phyloP scores from a whole-genome alignment of 2,329 filamentous ascomycete genomes.

The Calycina herbarum region DNA sequence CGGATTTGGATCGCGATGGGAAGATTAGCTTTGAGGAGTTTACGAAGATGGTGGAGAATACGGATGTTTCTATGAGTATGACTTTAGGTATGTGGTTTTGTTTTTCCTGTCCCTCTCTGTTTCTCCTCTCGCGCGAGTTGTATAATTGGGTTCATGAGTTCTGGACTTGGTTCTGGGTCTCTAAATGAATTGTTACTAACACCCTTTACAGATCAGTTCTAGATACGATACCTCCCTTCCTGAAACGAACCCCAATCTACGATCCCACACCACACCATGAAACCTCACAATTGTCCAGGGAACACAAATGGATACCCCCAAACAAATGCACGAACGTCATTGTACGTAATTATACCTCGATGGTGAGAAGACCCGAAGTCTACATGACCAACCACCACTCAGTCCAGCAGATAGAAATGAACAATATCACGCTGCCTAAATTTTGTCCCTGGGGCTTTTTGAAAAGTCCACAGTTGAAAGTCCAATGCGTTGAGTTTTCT shows the following conservation, averaged over 20 bases:
- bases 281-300: neutral
- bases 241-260: neutral
- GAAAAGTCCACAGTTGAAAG: too few relatives aligned
- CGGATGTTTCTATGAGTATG: conserved; percentile 75
- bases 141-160: too few relatives aligned
- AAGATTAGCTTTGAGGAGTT: conserved; percentile 99
- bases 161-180: too few relatives aligned
- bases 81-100: conserved; percentile 58
- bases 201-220: neutral
- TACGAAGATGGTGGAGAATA: conserved; percentile 97
- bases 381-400: neutral
- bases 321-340: neutral
- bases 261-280: neutral
- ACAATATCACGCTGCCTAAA: neutral
- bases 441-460: neutral
- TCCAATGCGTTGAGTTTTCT: too few relatives aligned
- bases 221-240: neutral
- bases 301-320: neutral
- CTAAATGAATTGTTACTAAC: neutral
- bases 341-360: neutral
- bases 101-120: neutral
- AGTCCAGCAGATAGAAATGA: neutral
- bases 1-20: conserved; percentile 90
- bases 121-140: too few relatives aligned
- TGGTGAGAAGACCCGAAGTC: neutral